Base-by-base conservation (phyloP, 1,139 yeast genomes). In the Yamadazyma kanchanaburiensis region DNA sequence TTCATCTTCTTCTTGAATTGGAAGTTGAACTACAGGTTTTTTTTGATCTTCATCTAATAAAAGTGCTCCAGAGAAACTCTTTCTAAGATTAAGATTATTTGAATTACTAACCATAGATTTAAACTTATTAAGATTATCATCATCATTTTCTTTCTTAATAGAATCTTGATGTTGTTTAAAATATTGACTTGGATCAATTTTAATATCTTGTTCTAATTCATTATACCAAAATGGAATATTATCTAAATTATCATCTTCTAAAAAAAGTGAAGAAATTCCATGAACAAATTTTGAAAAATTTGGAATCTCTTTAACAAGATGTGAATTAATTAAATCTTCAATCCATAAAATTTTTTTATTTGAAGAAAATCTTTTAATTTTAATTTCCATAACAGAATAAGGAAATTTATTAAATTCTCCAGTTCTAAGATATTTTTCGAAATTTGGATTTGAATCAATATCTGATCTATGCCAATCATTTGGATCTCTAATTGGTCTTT, bases 151-250 rank as follows among this genome's bases (percentile, higher is more conserved):
- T 23, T 30, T 31, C 10, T 30, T 23, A 15, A 38, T 31, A 13
- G 30, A 26, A 9, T 55, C 40, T 7, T 7, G 7, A 64, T 62
- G 40, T 40, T 77, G 77, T 36, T 74, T 77, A 46, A 77, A 79
- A 1, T 87, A 87, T 46, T 79, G 83, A 42, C 77, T 77, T 12
- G 94, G 94, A 46, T 82, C 82, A 40, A 74, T 74, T 45, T 86
- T 74, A 43, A 83, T 80, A 49, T 84, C 95, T 21, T 56, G 49
- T 51, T 91, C 97, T 46, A 91, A 66, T 40, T 89, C 96, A 39
- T 94, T 87, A 46, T 87, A 71, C 98, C 98, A 91, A 56, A 87
- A 84, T 31, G 98, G 98, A 42, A 91, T 68, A 41, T 82, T 79
- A 50, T 88, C 96, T 50, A 91, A 71, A 47, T 84, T 81, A 48